Conservation (phyloP, 2,329 filamentous ascomycete species). For the Aspergillus ochraceus region DNA sequence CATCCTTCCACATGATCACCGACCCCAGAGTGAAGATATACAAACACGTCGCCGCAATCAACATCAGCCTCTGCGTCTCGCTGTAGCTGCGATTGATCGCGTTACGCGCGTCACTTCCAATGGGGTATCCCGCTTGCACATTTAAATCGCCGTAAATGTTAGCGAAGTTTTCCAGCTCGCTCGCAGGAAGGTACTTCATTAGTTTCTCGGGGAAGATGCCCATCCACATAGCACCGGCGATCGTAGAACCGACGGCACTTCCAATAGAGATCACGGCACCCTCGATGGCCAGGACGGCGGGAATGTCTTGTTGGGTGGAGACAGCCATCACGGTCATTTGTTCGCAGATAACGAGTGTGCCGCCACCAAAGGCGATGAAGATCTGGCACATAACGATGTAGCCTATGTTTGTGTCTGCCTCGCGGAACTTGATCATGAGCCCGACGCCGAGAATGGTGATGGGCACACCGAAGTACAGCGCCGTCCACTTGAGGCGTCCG, state of each 20-base stretch:
- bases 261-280: constrained; percentile 37
- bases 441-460: constrained; percentile 54
- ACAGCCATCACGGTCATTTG: constrained; percentile 61
- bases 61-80: constrained; percentile 28
- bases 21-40: constrained; percentile 6
- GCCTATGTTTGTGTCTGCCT: constrained; percentile 48
- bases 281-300: constrained; percentile 42
- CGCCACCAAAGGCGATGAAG: constrained; percentile 56
- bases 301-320: constrained; percentile 55
- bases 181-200: constrained; percentile 44
- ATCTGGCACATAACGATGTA: constrained; percentile 59
- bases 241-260: constrained; percentile 35
- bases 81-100: constrained; percentile 38
- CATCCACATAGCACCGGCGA: constrained; percentile 55
- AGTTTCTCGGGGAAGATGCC: constrained; percentile 55
- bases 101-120: constrained; percentile 27
- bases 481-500: constrained; percentile 52
- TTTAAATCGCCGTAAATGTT: constrained; percentile 27
- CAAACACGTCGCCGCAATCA: constrained; percentile 34
- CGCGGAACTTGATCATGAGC: constrained; percentile 58
- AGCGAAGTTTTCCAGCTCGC: constrained; percentile 16
- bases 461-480: constrained; percentile 54
- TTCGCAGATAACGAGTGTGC: constrained; percentile 55
- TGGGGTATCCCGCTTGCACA: constrained; percentile 28
- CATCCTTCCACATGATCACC: constrained; percentile 10